Conservation (phyloP, 495 filamentous ascomycete genomes). For the Lasiosphaeria hispida region DNA sequence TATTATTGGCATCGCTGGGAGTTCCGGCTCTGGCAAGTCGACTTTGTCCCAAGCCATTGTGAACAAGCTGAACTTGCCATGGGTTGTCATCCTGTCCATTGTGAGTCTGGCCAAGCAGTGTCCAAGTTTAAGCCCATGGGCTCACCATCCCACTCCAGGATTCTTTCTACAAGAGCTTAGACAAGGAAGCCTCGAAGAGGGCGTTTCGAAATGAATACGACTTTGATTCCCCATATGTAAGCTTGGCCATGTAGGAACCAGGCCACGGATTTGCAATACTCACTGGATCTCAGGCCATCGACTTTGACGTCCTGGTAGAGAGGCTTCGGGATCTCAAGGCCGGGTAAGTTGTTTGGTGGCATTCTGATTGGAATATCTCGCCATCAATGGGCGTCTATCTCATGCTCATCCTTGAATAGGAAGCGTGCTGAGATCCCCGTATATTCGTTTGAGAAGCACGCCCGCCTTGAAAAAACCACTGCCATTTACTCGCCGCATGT, state of each 20-base stretch:
- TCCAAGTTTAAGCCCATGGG: neutral
- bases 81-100: conserved; percentile 97
- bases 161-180: conserved; percentile 90
- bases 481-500: conserved; percentile 95
- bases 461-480: conserved; percentile 71
- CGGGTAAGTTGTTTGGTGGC: conserved; percentile 59
- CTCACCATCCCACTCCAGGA: conserved; percentile 55
- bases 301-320: conserved; percentile 88
- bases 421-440: conserved; percentile 90
- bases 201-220: conserved; percentile 92
- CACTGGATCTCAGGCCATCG: conserved; percentile 61
- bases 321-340: conserved; percentile 78
- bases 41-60: conserved; percentile 91
- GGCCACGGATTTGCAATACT: neutral
- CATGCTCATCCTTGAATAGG: conserved; percentile 43
- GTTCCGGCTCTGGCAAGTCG: conserved; percentile 97
- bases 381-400: neutral
- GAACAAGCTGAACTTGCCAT: conserved; percentile 82
- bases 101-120: conserved; percentile 45
- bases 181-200: conserved; percentile 64
- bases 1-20: conserved; percentile 95
- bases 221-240: conserved; percentile 80
- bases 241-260: conserved; percentile 6
- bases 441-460: conserved; percentile 94
- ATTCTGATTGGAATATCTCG: neutral